Base-by-base conservation (phyloP, 192 early-diverging fungal species). In the Linnemannia zychae region DNA sequence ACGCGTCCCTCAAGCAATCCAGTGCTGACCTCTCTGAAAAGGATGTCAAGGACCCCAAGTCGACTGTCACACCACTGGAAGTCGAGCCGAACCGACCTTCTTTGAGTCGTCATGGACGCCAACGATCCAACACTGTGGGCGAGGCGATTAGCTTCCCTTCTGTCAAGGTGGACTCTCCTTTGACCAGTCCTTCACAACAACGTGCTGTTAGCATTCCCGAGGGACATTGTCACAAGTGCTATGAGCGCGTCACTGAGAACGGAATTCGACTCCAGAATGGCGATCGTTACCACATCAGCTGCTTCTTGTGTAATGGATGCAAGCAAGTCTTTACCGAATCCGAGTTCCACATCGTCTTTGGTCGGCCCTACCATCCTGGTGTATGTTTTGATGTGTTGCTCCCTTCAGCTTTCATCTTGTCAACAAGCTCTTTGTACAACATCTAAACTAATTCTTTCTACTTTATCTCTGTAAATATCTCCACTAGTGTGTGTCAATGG, bases 251-350 rank as follows among this genome's bases (percentile, higher is more conserved):
- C 12, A 84, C 76, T 4, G 88, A 87, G 68, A 84, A 77, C n/a
- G 83, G 86, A 50, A 79, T 90, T 24, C 71, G 76, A 33, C 47
- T 88, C 0, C 88, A 88, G 9, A 88, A 81, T 73, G 87, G 84
- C 18, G 79, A 80, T 38, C 77, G 81, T 36, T 90, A 79, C 40
- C 90, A 90, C 72, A 83, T 88, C 16, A 74, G 78, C 13, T 90
- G 90, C 69, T 83, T 90, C 37, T 77, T 86, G 1, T 90, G 90
- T 60, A 66, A 84, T 49, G 86, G 79, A 31, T 90, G 90, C 70
- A 75, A 87, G 20, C 80, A 78, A 17, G 79, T 83, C 28, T 90
- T 90, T 74, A 89, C 88, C n/a, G 86, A 88, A 37, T 80, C 86
- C 0, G 83, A 88, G 70, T 89, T 87, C 48, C 81, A 88, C 34